A percentile compares a stretch with the other conserved stretches of the same genome.
Evolutionary conservation across 768 basidiomycete genomes (phyloP).

Genomic region (Rhizopogon vinicolor): DNA sequence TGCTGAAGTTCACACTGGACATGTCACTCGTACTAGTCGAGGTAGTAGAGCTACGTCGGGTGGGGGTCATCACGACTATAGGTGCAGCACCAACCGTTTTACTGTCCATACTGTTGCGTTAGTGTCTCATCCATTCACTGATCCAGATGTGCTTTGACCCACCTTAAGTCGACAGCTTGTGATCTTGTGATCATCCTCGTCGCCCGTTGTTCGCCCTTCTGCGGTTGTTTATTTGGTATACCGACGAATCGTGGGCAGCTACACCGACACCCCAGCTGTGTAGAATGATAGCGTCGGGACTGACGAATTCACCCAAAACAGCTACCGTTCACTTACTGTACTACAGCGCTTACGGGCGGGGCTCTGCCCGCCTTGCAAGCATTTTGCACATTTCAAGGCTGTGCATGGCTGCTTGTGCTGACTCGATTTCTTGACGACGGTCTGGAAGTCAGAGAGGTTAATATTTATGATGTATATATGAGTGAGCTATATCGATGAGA

Average conservation of each 20-base stretch:
- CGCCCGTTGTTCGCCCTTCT: not conserved
- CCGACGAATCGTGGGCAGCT: not conserved
- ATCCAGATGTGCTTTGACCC: not conserved
- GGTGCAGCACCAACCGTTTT: not conserved
- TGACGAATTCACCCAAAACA: not conserved
- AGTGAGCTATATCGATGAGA: no score
- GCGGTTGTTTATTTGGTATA: not conserved
- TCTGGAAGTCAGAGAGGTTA: not conserved
- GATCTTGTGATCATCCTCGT: no score
- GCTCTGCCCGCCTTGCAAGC: not conserved
- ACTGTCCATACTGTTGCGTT: not conserved
- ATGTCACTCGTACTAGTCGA: not conserved
- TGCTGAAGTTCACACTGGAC: not conserved
- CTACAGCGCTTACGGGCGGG: not conserved
- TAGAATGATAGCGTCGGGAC: not conserved
- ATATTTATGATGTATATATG: not conserved
- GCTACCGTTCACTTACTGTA: not conserved
- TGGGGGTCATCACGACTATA: not conserved
- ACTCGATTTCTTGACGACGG: not conserved
- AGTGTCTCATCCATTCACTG: not conserved
- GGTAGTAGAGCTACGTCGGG: not conserved
- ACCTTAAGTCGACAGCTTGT: not conserved
- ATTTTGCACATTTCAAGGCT: slow-evolving; percentile 1
- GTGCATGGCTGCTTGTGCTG: not conserved
- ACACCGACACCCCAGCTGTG: not conserved